A percentile compares a stretch with the other conserved stretches of the same genome.
Conservation (phyloP, 345 rosid species). For the Arabidopsis suecica region DNA sequence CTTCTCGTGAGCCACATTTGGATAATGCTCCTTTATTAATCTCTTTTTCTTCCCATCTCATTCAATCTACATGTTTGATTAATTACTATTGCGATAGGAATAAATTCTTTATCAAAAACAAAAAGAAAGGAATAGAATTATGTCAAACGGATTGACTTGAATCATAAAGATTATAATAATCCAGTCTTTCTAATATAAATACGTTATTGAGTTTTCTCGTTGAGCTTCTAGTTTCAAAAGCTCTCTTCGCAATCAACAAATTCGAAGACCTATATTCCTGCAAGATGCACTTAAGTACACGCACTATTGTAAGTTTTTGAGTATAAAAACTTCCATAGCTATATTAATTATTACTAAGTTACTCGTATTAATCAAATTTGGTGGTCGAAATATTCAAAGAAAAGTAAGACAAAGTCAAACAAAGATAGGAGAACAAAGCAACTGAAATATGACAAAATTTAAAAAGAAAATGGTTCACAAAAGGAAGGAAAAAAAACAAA, state of each 20-base stretch:
- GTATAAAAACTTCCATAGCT: neutral
- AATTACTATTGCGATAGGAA: constrained; percentile 26
- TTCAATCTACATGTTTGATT: constrained; percentile 36
- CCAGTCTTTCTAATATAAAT: neutral
- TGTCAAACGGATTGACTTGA: constrained; percentile 25
- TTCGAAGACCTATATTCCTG: too few relatives aligned
- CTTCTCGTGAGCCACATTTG: constrained; percentile 44
- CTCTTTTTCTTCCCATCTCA: constrained; percentile 37
- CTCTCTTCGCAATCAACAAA: too few relatives aligned
- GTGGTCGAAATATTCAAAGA: neutral
- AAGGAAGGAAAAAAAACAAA: constrained; percentile 15
- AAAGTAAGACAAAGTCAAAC: neutral
- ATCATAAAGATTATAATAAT: neutral
- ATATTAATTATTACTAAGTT: neutral
- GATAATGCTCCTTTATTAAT: constrained; percentile 34
- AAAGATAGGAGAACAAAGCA: neutral
- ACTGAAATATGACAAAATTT: neutral
- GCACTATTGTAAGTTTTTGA: too few relatives aligned
- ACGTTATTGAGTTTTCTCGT: neutral
- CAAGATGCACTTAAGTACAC: too few relatives aligned
- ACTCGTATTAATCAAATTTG: neutral
- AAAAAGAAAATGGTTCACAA: neutral
- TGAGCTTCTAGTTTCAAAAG: too few relatives aligned
- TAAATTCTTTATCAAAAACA: too few relatives aligned
- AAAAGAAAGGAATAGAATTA: constrained; percentile 18